These are phyloP conservation scores for Cucumis cinereus DNA, from an alignment of 306 rosid species.

Conservation along the genomic window DNA sequence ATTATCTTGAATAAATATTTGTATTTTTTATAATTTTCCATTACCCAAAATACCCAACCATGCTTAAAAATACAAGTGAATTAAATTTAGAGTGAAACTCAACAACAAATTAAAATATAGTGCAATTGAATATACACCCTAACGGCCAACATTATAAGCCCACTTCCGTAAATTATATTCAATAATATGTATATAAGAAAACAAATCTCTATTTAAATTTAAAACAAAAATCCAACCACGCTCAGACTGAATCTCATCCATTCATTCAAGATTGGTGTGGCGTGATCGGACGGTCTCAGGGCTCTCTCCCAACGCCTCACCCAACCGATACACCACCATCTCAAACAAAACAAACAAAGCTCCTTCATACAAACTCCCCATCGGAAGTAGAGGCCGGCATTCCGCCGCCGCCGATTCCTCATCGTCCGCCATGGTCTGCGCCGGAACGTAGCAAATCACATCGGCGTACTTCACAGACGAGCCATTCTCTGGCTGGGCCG, in stretches of 20 bases:
- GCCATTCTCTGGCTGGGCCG: slow-evolving; percentile 75
- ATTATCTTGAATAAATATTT: too few relatives aligned
- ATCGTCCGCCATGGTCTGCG: slow-evolving; percentile 90
- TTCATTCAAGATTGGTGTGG: slow-evolving; percentile 78
- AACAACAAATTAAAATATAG: too few relatives aligned
- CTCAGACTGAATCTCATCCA: not conserved
- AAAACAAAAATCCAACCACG: not conserved
- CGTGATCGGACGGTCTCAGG: slow-evolving; percentile 70
- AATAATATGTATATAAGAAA: not conserved
- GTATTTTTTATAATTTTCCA: too few relatives aligned
- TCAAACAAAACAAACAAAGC: slow-evolving; percentile 83
- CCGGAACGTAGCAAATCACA: slow-evolving; percentile 64
- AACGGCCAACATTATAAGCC: too few relatives aligned
- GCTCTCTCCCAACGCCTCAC: slow-evolving; percentile 46
- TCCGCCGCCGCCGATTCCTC: slow-evolving; percentile 10
- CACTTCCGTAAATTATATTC: too few relatives aligned
- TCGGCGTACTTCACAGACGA: slow-evolving; percentile 54
- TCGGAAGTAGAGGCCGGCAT: slow-evolving; percentile 63
- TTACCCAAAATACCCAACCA: too few relatives aligned
- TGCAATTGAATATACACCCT: too few relatives aligned
- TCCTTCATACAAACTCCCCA: slow-evolving; percentile 93
- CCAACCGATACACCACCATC: slow-evolving; percentile 67
- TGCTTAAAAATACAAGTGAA: too few relatives aligned
- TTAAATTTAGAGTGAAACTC: too few relatives aligned
- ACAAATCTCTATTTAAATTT: not conserved